phyloP scores from a whole-genome alignment of 1,284 basidiomycete species.

The Trichosporon inkin region DNA sequence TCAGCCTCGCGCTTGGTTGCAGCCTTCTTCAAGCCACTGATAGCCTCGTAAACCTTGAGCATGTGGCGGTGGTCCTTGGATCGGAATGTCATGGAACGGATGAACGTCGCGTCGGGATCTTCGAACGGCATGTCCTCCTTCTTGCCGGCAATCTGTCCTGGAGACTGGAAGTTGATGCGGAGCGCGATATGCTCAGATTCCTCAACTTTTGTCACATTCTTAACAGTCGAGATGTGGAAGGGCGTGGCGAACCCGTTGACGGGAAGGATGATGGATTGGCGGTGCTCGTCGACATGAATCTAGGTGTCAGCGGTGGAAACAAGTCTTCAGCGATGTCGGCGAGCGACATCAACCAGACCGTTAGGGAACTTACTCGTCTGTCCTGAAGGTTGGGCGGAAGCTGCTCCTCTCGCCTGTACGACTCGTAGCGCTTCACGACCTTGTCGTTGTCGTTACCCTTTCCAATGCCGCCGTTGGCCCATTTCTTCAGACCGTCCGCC shows the following conservation, averaged over 20 bases:
- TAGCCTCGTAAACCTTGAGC: conserved; percentile 81
- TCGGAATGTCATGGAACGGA: conserved; percentile 91
- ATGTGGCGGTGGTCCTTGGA: conserved; percentile 86
- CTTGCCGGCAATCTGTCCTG: conserved; percentile 94
- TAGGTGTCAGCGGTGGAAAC: neutral
- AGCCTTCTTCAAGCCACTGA: conserved; percentile 92
- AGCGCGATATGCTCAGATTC: conserved; percentile 93
- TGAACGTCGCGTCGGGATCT: conserved; percentile 93
- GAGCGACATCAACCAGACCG: no score
- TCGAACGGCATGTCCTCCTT: conserved; percentile 99
- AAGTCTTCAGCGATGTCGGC: no score
- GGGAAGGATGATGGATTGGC: conserved; percentile 84
- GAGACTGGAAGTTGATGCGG: conserved; percentile 97
- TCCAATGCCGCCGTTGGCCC: conserved; percentile 59
- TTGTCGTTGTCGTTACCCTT: conserved; percentile 63
- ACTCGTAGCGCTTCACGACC: conserved; percentile 91
- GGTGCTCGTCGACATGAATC: conserved; percentile 84
- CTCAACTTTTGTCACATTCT: conserved; percentile 96
- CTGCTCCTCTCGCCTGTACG: conserved; percentile 89
- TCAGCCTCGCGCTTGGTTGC: conserved; percentile 96
- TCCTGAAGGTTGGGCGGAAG: conserved; percentile 74
- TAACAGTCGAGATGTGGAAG: conserved; percentile 98
- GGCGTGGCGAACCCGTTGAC: conserved; percentile 94
- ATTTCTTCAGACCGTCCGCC: conserved; percentile 75
- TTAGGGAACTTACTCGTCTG: conserved; percentile 55